Conservation (phyloP, 768 basidiomycete species). For the Russula earlei region DNA sequence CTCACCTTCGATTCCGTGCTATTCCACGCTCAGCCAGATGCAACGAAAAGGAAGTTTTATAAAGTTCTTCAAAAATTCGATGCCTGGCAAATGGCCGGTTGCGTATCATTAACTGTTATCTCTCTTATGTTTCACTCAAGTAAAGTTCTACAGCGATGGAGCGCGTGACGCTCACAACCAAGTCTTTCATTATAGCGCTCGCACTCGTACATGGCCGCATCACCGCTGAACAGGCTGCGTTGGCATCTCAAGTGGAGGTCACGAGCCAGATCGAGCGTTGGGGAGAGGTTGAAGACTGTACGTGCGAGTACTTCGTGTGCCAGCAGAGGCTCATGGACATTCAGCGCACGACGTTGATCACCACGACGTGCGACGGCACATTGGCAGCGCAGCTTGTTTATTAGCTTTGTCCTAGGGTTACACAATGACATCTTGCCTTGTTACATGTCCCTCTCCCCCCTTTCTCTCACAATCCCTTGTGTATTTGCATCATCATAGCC, state of each 20-base stretch:
- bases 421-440: no score
- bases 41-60: constrained; percentile 52
- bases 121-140: neutral
- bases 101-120: neutral
- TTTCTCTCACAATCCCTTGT: neutral
- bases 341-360: constrained; percentile 97
- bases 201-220: constrained; percentile 72
- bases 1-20: constrained; percentile 63
- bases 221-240: constrained; percentile 74
- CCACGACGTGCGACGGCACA: constrained; percentile 80
- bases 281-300: constrained; percentile 99
- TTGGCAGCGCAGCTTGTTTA: constrained; percentile 71
- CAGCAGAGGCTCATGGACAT: neutral
- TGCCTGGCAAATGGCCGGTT: constrained; percentile 84
- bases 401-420: constrained; percentile 4
- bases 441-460: neutral
- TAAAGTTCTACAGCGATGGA: constrained; percentile 65
- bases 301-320: constrained; percentile 28
- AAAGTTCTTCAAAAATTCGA: constrained; percentile 55
- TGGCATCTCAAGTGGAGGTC: constrained; percentile 87
- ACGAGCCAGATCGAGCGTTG: constrained; percentile 91
- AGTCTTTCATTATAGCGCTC: constrained; percentile 83
- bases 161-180: constrained; percentile 78
- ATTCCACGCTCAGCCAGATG: constrained; percentile 56
- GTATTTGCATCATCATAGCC: neutral